Conservation (phyloP, 495 filamentous ascomycete species). For the Endocarpon pusillum region DNA sequence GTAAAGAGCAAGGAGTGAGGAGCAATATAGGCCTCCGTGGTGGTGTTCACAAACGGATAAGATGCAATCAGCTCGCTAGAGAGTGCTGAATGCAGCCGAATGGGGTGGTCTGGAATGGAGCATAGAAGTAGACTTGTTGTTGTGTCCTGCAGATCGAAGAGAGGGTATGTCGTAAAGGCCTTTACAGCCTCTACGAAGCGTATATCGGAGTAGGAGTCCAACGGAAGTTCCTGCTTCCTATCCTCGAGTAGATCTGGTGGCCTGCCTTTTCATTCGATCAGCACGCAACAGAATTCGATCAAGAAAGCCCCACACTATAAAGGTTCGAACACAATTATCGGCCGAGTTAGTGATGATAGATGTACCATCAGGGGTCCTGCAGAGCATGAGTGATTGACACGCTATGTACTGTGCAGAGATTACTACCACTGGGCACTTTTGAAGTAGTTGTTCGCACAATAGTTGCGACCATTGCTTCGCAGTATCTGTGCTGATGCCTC, state of each 20-base stretch:
- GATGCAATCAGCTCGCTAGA: conserved; percentile 29
- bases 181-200: conserved; percentile 51
- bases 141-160: conserved; percentile 47
- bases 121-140: conserved; percentile 52
- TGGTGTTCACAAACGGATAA: conserved; percentile 55
- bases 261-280: conserved; percentile 15
- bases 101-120: conserved; percentile 51
- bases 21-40: conserved; percentile 64
- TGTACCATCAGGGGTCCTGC: conserved; percentile 67
- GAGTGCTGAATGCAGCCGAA: conserved; percentile 50
- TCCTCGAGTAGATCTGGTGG: conserved; percentile 53
- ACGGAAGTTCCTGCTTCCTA: conserved; percentile 22
- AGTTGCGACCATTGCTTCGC: neutral
- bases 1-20: conserved; percentile 61
- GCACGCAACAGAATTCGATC: neutral
- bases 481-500: conserved; percentile 1
- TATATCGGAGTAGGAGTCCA: conserved; percentile 45
- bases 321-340: conserved; percentile 50
- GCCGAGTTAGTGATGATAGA: conserved; percentile 57
- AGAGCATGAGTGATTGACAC: neutral
- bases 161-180: conserved; percentile 54
- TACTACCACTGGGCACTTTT: conserved; percentile 42
- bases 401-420: neutral
- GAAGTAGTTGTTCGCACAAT: conserved; percentile 31
- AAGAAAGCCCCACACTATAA: conserved; percentile 53